A percentile compares a stretch with the other conserved stretches of the same genome.
These are phyloP conservation scores for Fusarium concolor DNA, from an alignment of 2,329 filamentous ascomycete genomes.

Conservation along the genomic window DNA sequence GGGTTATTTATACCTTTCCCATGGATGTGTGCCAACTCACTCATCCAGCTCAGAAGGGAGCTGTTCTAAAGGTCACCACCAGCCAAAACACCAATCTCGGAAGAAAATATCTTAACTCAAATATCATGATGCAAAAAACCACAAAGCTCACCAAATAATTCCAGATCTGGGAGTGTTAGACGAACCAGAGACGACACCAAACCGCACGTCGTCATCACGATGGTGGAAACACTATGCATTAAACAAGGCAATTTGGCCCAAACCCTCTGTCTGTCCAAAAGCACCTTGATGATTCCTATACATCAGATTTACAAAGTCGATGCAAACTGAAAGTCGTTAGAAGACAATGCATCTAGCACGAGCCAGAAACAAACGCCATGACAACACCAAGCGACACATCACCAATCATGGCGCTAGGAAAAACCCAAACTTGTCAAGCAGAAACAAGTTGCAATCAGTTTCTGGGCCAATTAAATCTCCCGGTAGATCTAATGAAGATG, in stretches of 20 bases:
- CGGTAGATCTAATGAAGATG: too few relatives aligned
- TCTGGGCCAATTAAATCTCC: too few relatives aligned
- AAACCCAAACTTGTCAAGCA: too few relatives aligned
- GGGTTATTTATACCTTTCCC: not conserved
- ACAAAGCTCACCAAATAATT: not conserved
- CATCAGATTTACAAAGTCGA: rapidly evolving
- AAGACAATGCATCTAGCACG: too few relatives aligned
- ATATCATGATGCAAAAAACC: not conserved
- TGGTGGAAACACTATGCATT: rapidly evolving
- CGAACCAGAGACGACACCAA: not conserved
- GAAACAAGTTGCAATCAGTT: too few relatives aligned
- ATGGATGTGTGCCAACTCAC: not conserved
- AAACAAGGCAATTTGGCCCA: not conserved
- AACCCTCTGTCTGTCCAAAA: rapidly evolving
- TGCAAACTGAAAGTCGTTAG: not conserved
- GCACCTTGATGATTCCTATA: rapidly evolving
- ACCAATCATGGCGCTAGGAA: too few relatives aligned
- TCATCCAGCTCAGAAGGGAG: not conserved
- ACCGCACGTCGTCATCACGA: not conserved
- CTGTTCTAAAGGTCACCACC: rapidly evolving
- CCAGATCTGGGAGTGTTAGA: not conserved
- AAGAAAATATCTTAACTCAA: not conserved
- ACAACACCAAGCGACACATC: too few relatives aligned
- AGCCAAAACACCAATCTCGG: not conserved
- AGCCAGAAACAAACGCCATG: too few relatives aligned